Conservation (phyloP, 345 rosid species). For the Lumnitzera littorea region DNA sequence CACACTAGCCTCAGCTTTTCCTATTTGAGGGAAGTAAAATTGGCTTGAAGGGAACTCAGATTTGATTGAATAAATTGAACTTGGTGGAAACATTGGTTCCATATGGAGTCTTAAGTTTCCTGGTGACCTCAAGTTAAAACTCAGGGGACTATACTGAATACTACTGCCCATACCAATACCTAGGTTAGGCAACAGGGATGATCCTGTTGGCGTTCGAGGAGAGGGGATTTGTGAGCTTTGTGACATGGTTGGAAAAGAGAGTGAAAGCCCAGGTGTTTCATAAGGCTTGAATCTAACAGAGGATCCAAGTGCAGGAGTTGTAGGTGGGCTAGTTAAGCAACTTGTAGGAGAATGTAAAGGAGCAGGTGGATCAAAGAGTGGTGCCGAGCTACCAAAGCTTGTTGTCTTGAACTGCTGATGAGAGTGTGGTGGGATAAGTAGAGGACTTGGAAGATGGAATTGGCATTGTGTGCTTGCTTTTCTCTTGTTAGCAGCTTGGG, state of each 20-base stretch:
- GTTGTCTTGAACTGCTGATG: constrained; percentile 3
- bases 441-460: constrained; percentile 16
- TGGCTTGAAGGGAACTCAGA: constrained; percentile 84
- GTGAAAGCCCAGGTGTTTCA: not conserved
- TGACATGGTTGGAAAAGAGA: constrained; percentile 2
- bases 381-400: constrained; percentile 19
- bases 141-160: constrained; percentile 10
- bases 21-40: constrained; percentile 16
- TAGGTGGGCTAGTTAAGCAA: constrained; percentile 14
- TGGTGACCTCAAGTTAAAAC: constrained; percentile 10
- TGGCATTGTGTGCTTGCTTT: not conserved
- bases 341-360: constrained; percentile 10
- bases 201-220: no score
- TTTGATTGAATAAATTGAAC: constrained; percentile 22
- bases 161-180: not conserved
- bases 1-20: constrained; percentile 6
- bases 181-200: constrained; percentile 2
- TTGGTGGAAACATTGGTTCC: constrained; percentile 19
- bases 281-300: not conserved
- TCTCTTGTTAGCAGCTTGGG: constrained; percentile 2
- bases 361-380: constrained; percentile 14
- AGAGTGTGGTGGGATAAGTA: constrained; percentile 25
- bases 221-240: no score
- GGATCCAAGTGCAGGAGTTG: constrained; percentile 39
- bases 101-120: constrained; percentile 18